These are phyloP conservation scores for Thuidium tamariscinum DNA, from an alignment of 225 moss, liverwort and hornwort genomes.

Conservation along the genomic window DNA sequence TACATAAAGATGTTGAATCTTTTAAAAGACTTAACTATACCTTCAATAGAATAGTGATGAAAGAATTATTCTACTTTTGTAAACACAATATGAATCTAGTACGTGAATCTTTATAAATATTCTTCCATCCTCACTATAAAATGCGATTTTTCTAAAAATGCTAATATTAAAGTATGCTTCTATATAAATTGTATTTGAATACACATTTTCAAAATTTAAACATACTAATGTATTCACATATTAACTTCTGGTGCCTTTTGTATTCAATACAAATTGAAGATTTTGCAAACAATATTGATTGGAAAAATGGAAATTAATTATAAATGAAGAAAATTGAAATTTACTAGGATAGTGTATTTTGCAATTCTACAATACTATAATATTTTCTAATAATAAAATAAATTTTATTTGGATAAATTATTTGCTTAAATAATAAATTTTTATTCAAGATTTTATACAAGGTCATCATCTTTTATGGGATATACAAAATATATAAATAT, in stretches of 20 bases:
- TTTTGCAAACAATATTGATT: neutral
- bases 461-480: no score
- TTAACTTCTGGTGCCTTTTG: neutral
- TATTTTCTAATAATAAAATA: no score
- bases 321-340: no score
- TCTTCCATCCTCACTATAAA: rapidly evolving
- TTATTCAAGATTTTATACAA: neutral
- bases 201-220: no score
- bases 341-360: neutral
- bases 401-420: no score
- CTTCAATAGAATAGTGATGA: neutral
- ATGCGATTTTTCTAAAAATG: neutral
- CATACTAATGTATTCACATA: neutral
- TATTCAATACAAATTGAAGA: neutral
- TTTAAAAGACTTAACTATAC: neutral
- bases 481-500: no score
- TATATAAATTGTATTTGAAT: no score
- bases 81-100: no score
- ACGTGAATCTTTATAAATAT: no score
- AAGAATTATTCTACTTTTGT: no score
- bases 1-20: neutral
- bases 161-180: neutral
- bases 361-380: rapidly evolving
- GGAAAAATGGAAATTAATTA: neutral
- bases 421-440: neutral